These are phyloP conservation scores for Trichopus zeylanicus DNA, from an alignment of 116 monocot genomes.

Conservation along the genomic window DNA sequence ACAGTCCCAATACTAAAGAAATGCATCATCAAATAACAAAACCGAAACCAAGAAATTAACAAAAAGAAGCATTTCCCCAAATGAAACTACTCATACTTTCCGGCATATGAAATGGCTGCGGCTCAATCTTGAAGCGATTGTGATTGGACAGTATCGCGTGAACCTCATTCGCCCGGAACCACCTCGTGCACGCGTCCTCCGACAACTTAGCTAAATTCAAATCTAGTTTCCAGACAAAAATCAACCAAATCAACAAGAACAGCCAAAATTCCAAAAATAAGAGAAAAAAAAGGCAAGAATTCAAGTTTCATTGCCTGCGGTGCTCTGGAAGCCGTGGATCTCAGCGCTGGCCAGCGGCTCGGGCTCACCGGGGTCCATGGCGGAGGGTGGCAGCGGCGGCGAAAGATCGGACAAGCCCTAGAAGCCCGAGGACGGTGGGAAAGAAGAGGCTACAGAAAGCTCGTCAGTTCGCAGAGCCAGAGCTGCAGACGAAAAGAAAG, in stretches of 20 bases:
- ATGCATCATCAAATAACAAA: too few relatives aligned
- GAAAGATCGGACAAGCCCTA: not conserved
- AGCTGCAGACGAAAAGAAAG: too few relatives aligned
- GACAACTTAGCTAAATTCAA: constrained; percentile 46
- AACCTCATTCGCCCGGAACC: constrained; percentile 90
- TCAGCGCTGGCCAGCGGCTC: constrained; percentile 1
- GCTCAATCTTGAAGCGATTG: constrained; percentile 45
- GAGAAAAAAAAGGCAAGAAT: not conserved
- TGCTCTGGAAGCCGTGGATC: constrained; percentile 11
- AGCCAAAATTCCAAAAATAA: not conserved
- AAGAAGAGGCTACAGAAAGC: not conserved
- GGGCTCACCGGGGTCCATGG: not conserved
- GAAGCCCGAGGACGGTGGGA: not conserved
- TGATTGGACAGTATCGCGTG: constrained; percentile 76
- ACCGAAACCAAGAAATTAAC: not conserved
- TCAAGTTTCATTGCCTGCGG: not conserved
- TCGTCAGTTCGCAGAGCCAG: too few relatives aligned
- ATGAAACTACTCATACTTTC: constrained; percentile 34
- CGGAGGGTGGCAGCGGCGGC: too few relatives aligned
- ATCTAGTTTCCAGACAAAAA: constrained; percentile 38
- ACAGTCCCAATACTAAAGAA: too few relatives aligned
- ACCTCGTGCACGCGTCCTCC: constrained; percentile 52
- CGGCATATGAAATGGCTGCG: constrained; percentile 64
- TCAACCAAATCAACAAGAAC: not conserved
- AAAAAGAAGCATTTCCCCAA: not conserved